Evolutionary conservation across 1,284 basidiomycete genomes (phyloP).

Genomic region (Retiboletus flavoniger): DNA sequence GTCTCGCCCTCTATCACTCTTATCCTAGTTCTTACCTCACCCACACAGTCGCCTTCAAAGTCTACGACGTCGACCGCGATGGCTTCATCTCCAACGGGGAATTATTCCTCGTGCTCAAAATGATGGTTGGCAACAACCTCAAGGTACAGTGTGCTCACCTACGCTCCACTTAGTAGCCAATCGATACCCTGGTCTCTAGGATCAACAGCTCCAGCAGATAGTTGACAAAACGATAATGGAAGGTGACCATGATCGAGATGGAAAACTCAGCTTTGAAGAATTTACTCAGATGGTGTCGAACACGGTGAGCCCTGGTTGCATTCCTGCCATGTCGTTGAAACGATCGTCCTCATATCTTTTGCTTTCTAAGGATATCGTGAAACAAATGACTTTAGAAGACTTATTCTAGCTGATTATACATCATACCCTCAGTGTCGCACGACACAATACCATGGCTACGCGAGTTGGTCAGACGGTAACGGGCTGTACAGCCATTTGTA

Average conservation of each 20-base stretch:
- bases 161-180: not conserved
- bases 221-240: constrained; percentile 99
- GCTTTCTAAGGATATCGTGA: constrained; percentile 75
- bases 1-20: constrained; percentile 35
- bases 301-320: constrained; percentile 59
- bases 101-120: constrained; percentile 96
- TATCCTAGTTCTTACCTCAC: constrained; percentile 16
- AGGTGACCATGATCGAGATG: constrained; percentile 96
- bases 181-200: constrained; percentile 44
- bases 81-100: constrained; percentile 99
- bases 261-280: constrained; percentile 95
- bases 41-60: constrained; percentile 88
- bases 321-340: not conserved
- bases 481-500: constrained; percentile 22
- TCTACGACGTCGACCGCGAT: constrained; percentile 98
- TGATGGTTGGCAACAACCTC: constrained; percentile 99
- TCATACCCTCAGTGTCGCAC: constrained; percentile 22
- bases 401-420: constrained; percentile 21
- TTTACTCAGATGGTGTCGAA: constrained; percentile 97
- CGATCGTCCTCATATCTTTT: not conserved
- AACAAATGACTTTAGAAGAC: constrained; percentile 95
- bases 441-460: constrained; percentile 22
- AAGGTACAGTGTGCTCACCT: constrained; percentile 57
- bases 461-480: constrained; percentile 8
- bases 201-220: constrained; percentile 98